phyloP scores from a whole-genome alignment of 768 basidiomycete species.

The Megacollybia marginata region DNA sequence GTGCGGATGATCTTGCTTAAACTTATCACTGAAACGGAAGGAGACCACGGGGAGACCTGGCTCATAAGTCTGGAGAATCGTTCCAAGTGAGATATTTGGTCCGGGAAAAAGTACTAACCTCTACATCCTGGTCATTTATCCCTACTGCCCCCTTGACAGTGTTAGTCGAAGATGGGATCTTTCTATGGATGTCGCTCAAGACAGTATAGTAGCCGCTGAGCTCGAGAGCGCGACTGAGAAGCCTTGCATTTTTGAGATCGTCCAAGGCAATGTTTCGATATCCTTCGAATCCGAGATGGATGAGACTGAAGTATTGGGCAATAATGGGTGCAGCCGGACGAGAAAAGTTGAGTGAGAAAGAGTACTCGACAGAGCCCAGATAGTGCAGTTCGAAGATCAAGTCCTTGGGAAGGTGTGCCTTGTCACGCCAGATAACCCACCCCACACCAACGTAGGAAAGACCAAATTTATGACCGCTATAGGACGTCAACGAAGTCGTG shows the following conservation, averaged over 20 bases:
- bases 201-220: constrained; percentile 39
- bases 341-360: constrained; percentile 55
- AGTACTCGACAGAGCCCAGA: constrained; percentile 52
- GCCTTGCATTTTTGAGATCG: constrained; percentile 48
- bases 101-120: constrained; percentile 29
- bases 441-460: constrained; percentile 45
- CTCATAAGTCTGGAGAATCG: constrained; percentile 40
- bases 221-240: constrained; percentile 51
- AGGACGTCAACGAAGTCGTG: too few species aligned
- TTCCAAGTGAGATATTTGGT: constrained; percentile 14
- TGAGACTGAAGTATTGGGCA: constrained; percentile 54
- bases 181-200: constrained; percentile 49
- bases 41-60: constrained; percentile 56
- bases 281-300: constrained; percentile 50
- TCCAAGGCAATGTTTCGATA: constrained; percentile 35
- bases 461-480: constrained; percentile 50
- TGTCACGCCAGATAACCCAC: constrained; percentile 57
- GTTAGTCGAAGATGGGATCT: not conserved
- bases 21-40: constrained; percentile 47
- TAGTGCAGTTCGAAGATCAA: constrained; percentile 63
- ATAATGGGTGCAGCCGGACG: constrained; percentile 52
- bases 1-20: constrained; percentile 41
- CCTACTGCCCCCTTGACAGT: not conserved
- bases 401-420: constrained; percentile 50
- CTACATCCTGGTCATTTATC: constrained; percentile 30